These are phyloP conservation scores for Rasamsonia emersonii DNA, from an alignment of 2,329 filamentous ascomycete genomes.

Conservation along the genomic window DNA sequence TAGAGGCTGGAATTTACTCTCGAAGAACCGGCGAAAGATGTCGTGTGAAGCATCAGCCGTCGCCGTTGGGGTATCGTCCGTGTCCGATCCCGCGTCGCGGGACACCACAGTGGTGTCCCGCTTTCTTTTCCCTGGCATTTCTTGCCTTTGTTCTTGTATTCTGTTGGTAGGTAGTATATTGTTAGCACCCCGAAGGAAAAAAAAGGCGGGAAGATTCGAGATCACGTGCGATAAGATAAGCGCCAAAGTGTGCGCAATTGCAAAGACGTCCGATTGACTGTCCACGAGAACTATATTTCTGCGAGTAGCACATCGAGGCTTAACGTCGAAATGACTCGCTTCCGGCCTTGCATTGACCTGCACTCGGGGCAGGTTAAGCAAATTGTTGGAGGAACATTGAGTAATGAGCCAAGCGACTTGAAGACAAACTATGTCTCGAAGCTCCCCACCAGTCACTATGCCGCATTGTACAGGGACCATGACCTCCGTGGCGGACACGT, in stretches of 20 bases:
- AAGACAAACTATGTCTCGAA: conserved; percentile 90
- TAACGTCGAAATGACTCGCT: conserved; percentile 67
- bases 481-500: conserved; percentile 75
- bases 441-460: conserved; percentile 73
- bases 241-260: too few species aligned
- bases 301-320: neutral
- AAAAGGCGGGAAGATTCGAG: conserved; percentile 3
- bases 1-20: conserved; percentile 75
- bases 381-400: conserved; percentile 90
- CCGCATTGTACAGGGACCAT: conserved; percentile 69
- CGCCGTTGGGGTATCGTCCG: conserved; percentile 14
- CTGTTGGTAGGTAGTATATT: neutral
- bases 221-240: conserved; percentile 34
- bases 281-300: neutral
- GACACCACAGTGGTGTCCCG: conserved; percentile 29
- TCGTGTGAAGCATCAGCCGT: conserved; percentile 54
- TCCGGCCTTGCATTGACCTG: conserved; percentile 92
- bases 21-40: conserved; percentile 76
- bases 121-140: conserved; percentile 42
- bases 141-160: neutral
- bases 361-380: conserved; percentile 98
- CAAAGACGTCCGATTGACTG: neutral
- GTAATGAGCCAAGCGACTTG: conserved; percentile 55
- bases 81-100: conserved; percentile 14
- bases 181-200: conserved; percentile 3